Percentiles rank a stretch among this genome's conserved stretches.
These are phyloP conservation scores for Ogataea henricii DNA, from an alignment of 805 yeast species.

Conservation along the genomic window DNA sequence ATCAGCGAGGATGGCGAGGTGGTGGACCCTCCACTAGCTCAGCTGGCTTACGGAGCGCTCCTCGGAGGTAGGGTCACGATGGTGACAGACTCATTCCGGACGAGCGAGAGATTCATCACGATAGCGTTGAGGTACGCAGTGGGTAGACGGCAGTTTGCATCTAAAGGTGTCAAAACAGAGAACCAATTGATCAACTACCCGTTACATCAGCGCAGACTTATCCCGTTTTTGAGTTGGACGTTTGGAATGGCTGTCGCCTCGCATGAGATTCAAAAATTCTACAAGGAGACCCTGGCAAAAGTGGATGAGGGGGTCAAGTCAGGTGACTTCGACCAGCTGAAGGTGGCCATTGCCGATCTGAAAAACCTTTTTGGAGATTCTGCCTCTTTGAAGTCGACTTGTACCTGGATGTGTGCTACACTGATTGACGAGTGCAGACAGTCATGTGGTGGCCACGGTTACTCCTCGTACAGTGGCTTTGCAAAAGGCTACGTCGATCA, in stretches of 20 bases:
- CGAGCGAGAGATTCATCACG: slow-evolving; percentile 75
- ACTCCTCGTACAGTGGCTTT: slow-evolving; percentile 88
- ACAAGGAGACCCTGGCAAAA: slow-evolving; percentile 49
- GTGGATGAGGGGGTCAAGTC: slow-evolving; percentile 57
- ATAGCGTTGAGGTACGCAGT: slow-evolving; percentile 88
- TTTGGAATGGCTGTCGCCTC: slow-evolving; percentile 78
- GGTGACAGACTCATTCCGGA: slow-evolving; percentile 84
- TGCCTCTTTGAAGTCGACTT: slow-evolving; percentile 85
- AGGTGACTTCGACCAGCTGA: slow-evolving; percentile 47
- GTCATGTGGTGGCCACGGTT: slow-evolving; percentile 96
- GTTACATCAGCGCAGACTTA: slow-evolving; percentile 81
- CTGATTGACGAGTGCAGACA: slow-evolving; percentile 89
- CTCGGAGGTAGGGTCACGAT: slow-evolving; percentile 87
- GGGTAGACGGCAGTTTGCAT: slow-evolving; percentile 80
- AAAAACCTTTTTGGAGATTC: slow-evolving; percentile 82
- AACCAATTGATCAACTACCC: slow-evolving; percentile 83
- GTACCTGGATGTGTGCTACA: slow-evolving; percentile 82
- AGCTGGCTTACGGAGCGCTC: slow-evolving; percentile 83
- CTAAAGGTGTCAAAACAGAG: slow-evolving; percentile 49
- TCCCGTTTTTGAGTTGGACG: slow-evolving; percentile 81
- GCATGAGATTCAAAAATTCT: slow-evolving; percentile 55
- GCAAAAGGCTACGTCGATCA: slow-evolving; percentile 89
- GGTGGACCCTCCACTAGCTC: slow-evolving; percentile 80
- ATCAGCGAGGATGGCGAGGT: slow-evolving; percentile 71
- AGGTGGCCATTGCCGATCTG: slow-evolving; percentile 55